Evolutionary conservation across 2,329 filamentous ascomycete genomes (phyloP).

Genomic region (Stagonosporopsis chrysanthemi): DNA sequence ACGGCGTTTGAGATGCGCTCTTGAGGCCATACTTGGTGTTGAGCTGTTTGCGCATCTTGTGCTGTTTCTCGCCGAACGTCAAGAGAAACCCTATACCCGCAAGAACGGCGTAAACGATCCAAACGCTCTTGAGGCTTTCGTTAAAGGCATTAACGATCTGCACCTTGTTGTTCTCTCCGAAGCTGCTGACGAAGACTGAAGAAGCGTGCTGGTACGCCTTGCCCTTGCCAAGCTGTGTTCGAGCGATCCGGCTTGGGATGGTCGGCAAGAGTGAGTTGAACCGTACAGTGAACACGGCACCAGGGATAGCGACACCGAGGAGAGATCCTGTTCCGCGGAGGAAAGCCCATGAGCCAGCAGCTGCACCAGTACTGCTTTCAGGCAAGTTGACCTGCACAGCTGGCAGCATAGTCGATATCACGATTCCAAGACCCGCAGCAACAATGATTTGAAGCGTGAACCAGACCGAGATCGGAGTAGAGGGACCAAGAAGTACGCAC

Average conservation of each 20-base stretch:
- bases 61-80: conserved; percentile 46
- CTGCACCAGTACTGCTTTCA: conserved; percentile 30
- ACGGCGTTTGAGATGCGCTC: conserved; percentile 22
- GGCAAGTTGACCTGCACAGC: conserved; percentile 40
- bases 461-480: conserved; percentile 25
- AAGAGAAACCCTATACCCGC: conserved; percentile 44
- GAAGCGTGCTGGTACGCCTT: conserved; percentile 41
- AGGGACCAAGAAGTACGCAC: conserved; percentile 25
- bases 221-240: conserved; percentile 23
- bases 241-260: conserved; percentile 17
- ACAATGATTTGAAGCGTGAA: conserved; percentile 35
- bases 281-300: conserved; percentile 40
- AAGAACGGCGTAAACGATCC: conserved; percentile 48
- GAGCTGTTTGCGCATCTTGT: conserved; percentile 49
- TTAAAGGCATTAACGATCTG: conserved; percentile 49
- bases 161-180: conserved; percentile 17
- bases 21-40: conserved; percentile 53
- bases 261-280: conserved; percentile 24
- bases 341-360: conserved; percentile 40
- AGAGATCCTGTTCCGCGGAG: conserved; percentile 39
- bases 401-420: conserved; percentile 40
- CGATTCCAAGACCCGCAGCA: conserved; percentile 35
- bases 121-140: conserved; percentile 48
- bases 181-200: conserved; percentile 27
- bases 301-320: conserved; percentile 41